These are phyloP conservation scores for Odontarrhena argentea DNA, from an alignment of 345 rosid genomes.

Conservation along the genomic window DNA sequence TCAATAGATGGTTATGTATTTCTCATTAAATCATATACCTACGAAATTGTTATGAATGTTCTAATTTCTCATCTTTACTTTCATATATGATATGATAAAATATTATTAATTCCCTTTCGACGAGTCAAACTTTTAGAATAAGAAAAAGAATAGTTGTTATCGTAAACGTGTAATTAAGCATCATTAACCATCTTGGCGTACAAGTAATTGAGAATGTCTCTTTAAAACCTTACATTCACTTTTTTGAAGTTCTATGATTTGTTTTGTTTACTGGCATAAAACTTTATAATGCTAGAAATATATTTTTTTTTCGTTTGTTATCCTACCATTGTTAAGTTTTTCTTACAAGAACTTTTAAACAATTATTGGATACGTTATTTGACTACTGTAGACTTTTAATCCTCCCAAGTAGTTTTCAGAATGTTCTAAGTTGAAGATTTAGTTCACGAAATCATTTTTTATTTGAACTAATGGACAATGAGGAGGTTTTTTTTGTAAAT, in stretches of 20 bases:
- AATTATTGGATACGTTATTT: no score
- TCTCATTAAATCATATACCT: background rate
- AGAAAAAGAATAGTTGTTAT: slow-evolving; percentile 22
- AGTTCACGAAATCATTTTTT: background rate
- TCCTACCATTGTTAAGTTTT: no score
- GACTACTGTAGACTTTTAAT: background rate
- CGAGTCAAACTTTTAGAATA: slow-evolving; percentile 6
- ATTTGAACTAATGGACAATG: background rate
- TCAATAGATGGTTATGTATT: background rate
- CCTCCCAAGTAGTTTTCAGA: background rate
- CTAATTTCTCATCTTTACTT: no score
- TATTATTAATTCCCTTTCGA: background rate
- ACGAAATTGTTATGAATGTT: background rate
- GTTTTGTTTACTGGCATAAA: no score
- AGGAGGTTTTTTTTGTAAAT: background rate
- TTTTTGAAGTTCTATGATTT: no score
- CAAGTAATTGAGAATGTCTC: background rate
- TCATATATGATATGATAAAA: no score
- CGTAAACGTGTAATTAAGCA: slow-evolving; percentile 30
- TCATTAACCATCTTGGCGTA: slow-evolving; percentile 41
- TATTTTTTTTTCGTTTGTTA: no score
- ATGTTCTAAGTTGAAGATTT: background rate
- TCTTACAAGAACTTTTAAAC: no score
- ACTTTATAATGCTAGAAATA: no score
- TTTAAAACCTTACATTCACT: no score